Conservation (phyloP, 495 filamentous ascomycete genomes). For the Hypoxylon perforatum region DNA sequence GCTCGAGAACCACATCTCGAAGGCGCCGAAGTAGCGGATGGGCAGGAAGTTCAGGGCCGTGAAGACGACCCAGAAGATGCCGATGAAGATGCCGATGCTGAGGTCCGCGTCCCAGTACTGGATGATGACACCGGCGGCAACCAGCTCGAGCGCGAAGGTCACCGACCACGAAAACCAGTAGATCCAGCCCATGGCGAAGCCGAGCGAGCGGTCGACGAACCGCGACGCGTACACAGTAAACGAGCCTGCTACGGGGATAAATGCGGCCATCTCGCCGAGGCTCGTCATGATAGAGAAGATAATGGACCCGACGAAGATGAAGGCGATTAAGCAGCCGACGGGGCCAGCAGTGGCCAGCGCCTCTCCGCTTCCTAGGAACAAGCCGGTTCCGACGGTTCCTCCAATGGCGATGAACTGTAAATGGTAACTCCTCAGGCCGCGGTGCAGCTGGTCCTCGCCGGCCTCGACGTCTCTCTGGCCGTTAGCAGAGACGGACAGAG, state of each 20-base stretch:
- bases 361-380: constrained; percentile 77
- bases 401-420: constrained; percentile 73
- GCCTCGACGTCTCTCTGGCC: constrained; percentile 43
- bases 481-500: constrained; percentile 24
- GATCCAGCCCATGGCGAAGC: constrained; percentile 82
- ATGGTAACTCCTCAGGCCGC: constrained; percentile 58
- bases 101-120: constrained; percentile 73
- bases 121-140: constrained; percentile 78
- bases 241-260: constrained; percentile 77
- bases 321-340: constrained; percentile 74
- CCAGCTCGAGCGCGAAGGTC: constrained; percentile 80
- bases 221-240: constrained; percentile 80
- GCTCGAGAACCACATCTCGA: constrained; percentile 78
- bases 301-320: constrained; percentile 73
- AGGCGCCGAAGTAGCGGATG: constrained; percentile 75
- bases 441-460: constrained; percentile 42
- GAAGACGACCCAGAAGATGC: constrained; percentile 79
- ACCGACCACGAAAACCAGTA: constrained; percentile 65
- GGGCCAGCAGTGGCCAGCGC: constrained; percentile 72
- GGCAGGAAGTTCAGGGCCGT: constrained; percentile 74
- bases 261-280: constrained; percentile 78
- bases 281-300: constrained; percentile 70
- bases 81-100: constrained; percentile 74
- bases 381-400: constrained; percentile 79
- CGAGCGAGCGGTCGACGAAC: constrained; percentile 77